Evolutionary conservation across 352 stramenopile species (phyloP), one percentile per base, ranked within the genome.

Genomic region (Globisporangium spiculum): DNA sequence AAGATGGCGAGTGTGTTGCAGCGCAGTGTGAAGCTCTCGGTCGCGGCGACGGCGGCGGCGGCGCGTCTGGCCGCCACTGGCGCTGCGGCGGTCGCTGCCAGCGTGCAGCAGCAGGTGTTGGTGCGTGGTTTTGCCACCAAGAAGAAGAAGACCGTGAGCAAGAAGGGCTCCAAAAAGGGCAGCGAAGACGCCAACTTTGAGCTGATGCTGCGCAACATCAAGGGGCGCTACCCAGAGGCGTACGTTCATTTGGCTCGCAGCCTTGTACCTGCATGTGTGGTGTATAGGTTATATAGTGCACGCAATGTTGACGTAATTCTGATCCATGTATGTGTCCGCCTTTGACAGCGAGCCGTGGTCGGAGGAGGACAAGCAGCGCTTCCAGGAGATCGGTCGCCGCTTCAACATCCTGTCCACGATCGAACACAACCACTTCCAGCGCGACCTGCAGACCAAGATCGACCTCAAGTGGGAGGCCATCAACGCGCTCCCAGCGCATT

Each of bases 391-490:
- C 52, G 90, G 84, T 30, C 88, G 79, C 62, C 83, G 80, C 63
- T 96, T 87, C 77, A 96, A 96, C 75, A 54, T 54, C 20, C 90
- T 93, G 86, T 92, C 71, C 61, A 79, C 75, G 60, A 91, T 94
- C 59, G 79, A 80, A 78, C 89, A 96, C 84, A 96, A 96, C 79
- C 81, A 94, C 78, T 72, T 90, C 41, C 94, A 94, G 87, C 83
- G 86, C 61, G 88, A 96, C 77, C 58, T 97, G 73, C 90, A 95
- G 75, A 96, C 81, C 67, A 97, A 97, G 82, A 96, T 97, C 71
- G 89, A 96, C 74, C 78, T 97, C 50, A 96, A 96, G 76, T 96
- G 89, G 88, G 89, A 89, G 30, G 90, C 90, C 27, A 97, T 97
- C 75, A 95, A 95, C 67, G 84, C 88, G 60, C 76, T 97, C 48